Percentiles rank a stretch among this genome's conserved stretches.
phyloP scores from a whole-genome alignment of 169 alveolate genomes.

The Eimeria maxima region DNA sequence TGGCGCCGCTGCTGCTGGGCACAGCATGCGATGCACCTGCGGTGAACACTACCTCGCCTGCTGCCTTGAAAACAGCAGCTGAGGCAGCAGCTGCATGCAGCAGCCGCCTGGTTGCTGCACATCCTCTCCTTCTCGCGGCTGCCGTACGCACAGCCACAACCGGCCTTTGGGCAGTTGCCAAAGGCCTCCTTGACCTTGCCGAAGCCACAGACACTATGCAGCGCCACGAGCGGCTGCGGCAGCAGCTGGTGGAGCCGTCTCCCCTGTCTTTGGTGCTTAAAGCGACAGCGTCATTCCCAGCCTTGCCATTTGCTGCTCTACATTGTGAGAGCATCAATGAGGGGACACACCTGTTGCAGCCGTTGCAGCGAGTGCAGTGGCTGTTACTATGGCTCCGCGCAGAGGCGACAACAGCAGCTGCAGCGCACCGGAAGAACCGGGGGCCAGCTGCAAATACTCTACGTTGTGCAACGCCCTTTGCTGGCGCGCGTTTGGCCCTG shows the following conservation, averaged over 20 bases:
- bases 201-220: not conserved
- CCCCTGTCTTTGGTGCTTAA: not conserved
- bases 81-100: slow-evolving; percentile 76
- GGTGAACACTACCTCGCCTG: not conserved
- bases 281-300: slow-evolving; percentile 39
- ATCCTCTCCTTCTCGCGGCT: slow-evolving; percentile 50
- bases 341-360: slow-evolving; percentile 37
- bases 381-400: slow-evolving; percentile 70
- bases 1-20: slow-evolving; percentile 57
- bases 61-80: slow-evolving; percentile 70
- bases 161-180: slow-evolving; percentile 73
- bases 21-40: not conserved
- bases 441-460: slow-evolving; percentile 7
- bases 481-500: slow-evolving; percentile 38
- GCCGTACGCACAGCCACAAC: slow-evolving; percentile 50
- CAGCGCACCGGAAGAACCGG: slow-evolving; percentile 20
- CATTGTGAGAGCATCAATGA: not conserved
- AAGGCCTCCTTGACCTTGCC: slow-evolving; percentile 32
- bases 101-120: slow-evolving; percentile 60
- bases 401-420: slow-evolving; percentile 64
- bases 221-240: slow-evolving; percentile 10
- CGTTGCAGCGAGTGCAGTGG: slow-evolving; percentile 71
- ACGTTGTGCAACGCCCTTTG: not conserved
- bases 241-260: not conserved
- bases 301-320: slow-evolving; percentile 53